phyloP scores from a whole-genome alignment of 1,284 basidiomycete species.

The Singerocomus rubriflavus region DNA sequence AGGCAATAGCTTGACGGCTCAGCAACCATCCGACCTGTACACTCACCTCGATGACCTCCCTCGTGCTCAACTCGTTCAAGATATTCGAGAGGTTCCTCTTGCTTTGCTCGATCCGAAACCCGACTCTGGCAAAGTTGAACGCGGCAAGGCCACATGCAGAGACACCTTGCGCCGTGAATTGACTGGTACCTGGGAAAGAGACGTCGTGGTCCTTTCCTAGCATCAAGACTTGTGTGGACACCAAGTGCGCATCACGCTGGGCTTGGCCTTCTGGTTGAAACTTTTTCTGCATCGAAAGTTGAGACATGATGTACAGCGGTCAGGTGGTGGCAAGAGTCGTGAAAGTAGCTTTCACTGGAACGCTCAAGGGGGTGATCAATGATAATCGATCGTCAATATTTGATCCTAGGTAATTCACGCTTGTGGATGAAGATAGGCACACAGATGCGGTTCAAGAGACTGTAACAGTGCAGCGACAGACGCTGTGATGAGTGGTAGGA shows the following conservation, averaged over 20 bases:
- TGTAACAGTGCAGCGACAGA: neutral
- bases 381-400: neutral
- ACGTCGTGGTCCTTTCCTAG: slow-evolving; percentile 34
- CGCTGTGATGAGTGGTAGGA: neutral
- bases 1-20: neutral
- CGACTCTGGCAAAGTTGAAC: slow-evolving; percentile 55
- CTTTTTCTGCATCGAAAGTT: neutral
- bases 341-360: neutral
- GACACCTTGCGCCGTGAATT: slow-evolving; percentile 41
- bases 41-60: slow-evolving; percentile 26
- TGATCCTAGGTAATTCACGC: neutral
- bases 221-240: slow-evolving; percentile 20
- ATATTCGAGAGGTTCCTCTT: slow-evolving; percentile 10
- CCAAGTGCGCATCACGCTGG: neutral
- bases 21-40: neutral
- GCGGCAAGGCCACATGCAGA: slow-evolving; percentile 63
- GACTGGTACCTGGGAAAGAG: slow-evolving; percentile 45
- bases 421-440: neutral
- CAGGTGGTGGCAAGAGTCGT: neutral
- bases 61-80: slow-evolving; percentile 21
- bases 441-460: neutral
- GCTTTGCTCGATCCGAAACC: slow-evolving; percentile 23
- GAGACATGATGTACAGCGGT: slow-evolving; percentile 6
- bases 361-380: neutral
- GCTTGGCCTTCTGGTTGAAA: neutral